A percentile compares a stretch with the other conserved stretches of the same genome.
Conservation (phyloP, 805 yeast genomes). For the Candida pseudofarinosa region DNA sequence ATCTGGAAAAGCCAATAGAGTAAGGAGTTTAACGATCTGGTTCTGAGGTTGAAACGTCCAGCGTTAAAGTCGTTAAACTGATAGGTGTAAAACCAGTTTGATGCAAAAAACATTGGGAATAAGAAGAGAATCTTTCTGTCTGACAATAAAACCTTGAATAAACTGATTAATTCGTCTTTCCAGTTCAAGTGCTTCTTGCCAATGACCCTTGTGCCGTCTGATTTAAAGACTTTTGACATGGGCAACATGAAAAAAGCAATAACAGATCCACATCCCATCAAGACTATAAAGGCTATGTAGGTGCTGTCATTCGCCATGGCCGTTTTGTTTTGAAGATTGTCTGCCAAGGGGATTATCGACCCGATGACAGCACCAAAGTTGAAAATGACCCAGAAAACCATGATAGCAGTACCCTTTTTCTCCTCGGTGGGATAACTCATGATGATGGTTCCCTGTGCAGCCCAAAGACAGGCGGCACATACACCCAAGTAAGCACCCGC, state of each 20-base stretch:
- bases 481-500: conserved; percentile 57
- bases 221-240: conserved; percentile 43
- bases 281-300: conserved; percentile 49
- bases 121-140: conserved; percentile 46
- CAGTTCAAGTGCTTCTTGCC: conserved; percentile 43
- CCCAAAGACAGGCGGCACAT: conserved; percentile 55
- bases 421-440: conserved; percentile 55
- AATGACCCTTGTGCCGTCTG: conserved; percentile 48
- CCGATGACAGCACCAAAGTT: conserved; percentile 63
- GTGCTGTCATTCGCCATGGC: conserved; percentile 44
- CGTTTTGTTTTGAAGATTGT: conserved; percentile 39
- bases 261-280: conserved; percentile 45
- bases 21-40: conserved; percentile 58
- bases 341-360: conserved; percentile 52
- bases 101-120: conserved; percentile 60
- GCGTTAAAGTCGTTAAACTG: conserved; percentile 58
- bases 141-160: conserved; percentile 30
- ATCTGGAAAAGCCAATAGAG: conserved; percentile 61
- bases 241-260: conserved; percentile 48
- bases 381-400: conserved; percentile 58
- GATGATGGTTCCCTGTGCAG: conserved; percentile 55
- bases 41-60: conserved; percentile 52
- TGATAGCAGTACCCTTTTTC: conserved; percentile 49
- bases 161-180: conserved; percentile 41
- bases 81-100: conserved; percentile 66